These are phyloP conservation scores for Chlorella ohadii DNA, from an alignment of 139 green algal species.

Conservation along the genomic window DNA sequence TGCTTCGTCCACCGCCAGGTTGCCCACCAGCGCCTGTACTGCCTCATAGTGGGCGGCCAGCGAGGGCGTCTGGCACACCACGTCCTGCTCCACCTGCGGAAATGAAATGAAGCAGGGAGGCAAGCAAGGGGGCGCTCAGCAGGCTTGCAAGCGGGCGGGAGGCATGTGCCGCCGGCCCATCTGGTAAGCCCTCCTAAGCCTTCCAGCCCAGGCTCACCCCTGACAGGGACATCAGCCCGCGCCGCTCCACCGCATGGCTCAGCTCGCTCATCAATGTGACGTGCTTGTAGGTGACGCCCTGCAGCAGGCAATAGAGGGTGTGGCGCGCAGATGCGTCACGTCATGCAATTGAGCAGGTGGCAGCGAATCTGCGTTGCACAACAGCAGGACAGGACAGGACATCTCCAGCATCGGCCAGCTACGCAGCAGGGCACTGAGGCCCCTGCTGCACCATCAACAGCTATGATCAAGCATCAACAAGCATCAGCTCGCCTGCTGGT, in stretches of 20 bases:
- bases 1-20: neutral
- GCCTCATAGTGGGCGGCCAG: constrained; percentile 39
- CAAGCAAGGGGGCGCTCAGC: no score
- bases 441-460: no score
- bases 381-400: no score
- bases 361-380: no score
- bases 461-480: neutral
- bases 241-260: constrained; percentile 57
- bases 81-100: constrained; percentile 85
- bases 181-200: no score
- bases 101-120: no score
- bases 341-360: no score
- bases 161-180: no score
- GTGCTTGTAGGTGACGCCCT: constrained; percentile 88
- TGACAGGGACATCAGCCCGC: constrained; percentile 80
- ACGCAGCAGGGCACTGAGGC: no score
- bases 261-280: constrained; percentile 89
- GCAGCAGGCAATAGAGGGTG: neutral
- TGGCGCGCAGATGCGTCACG: no score
- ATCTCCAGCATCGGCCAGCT: no score
- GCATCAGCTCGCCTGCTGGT: constrained; percentile 32
- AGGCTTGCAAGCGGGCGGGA: no score
- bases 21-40: constrained; percentile 31
- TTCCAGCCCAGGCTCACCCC: constrained; percentile 5
- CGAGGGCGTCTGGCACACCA: constrained; percentile 71